Percentiles rank a stretch among this genome's conserved stretches.
Conservation (phyloP, 805 yeast species). For the Kockiozyma suomiensis region DNA sequence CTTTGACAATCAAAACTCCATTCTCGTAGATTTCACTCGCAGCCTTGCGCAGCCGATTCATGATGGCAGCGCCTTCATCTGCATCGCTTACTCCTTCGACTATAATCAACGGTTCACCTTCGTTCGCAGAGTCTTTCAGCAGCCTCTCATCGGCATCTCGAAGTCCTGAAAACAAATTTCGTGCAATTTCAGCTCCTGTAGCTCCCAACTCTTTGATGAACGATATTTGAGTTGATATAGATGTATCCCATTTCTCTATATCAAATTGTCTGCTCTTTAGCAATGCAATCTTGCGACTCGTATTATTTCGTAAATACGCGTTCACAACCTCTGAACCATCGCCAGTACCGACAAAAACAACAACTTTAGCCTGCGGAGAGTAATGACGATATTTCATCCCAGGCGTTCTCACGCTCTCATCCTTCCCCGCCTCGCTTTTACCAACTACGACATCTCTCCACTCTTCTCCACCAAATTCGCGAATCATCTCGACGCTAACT, state of each 20-base stretch:
- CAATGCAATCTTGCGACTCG: conserved; percentile 18
- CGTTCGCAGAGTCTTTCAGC: conserved; percentile 45
- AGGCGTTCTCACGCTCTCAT: conserved; percentile 79
- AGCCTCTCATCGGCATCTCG: conserved; percentile 66
- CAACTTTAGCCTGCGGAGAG: conserved; percentile 84
- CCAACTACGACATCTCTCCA: conserved; percentile 74
- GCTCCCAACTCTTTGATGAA: conserved; percentile 45
- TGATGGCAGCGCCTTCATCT: conserved; percentile 88
- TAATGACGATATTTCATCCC: conserved; percentile 98
- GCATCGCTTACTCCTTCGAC: conserved; percentile 80
- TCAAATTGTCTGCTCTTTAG: conserved; percentile 29
- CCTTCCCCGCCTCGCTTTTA: conserved; percentile 54
- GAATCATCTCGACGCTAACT: conserved; percentile 74
- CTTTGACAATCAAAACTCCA: conserved; percentile 11
- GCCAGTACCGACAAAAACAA: conserved; percentile 58
- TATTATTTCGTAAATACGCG: background rate
- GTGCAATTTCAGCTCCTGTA: conserved; percentile 65
- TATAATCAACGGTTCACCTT: conserved; percentile 65
- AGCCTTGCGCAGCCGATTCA: conserved; percentile 88
- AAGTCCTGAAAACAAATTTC: conserved; percentile 69
- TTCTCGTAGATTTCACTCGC: conserved; percentile 52
- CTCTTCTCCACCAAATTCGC: conserved; percentile 59
- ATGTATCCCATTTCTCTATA: conserved; percentile 4
- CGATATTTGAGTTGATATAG: background rate
- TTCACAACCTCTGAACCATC: conserved; percentile 43